Base-by-base conservation (phyloP, 192 early-diverging fungal species). In the Linnemannia elongata region DNA sequence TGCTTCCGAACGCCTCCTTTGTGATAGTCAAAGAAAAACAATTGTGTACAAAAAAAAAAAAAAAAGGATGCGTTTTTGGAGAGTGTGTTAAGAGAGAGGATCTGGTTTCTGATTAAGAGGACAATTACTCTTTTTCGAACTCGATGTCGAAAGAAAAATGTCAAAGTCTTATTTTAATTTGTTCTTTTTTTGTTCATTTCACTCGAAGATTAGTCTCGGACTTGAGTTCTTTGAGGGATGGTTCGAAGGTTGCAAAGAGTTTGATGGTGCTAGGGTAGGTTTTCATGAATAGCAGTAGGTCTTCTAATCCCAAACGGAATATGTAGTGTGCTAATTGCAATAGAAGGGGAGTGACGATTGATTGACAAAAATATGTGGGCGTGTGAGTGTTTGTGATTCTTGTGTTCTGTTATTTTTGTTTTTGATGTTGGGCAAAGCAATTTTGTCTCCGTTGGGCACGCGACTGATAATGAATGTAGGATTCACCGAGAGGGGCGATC, bases 271-370 rank as follows among this genome's bases (percentile, higher is more conserved):
- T 54, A 3, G 57, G 71, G 8, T 80, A 60, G 4, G 79, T 68
- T 38, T 74, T 80, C 57, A 80, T 80, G 33, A 80, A 80, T 18
- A 55, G 8, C 18, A 80, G 13, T 42, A 80, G 22, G 10, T 80
- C 79, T 22, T 80, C 79, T 33, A 80, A 30, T 47, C 79, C 79
- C 20, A 80, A 33, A 17, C 72, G 71, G 30, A 80, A 80, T 13
- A 74, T 39, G 49, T 80, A 80, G 57, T 74, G 55, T 66, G 79
- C 79, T 80, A 66, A 15, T 45, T 20, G 35, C 18, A 63, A 55
- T 1, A 1, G 30, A 69, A 39, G 1, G 20, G 30, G 13, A 69
- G 15, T 60, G 55, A 60, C 55, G n/a, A 60, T 24, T 18, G 55
- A 30, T 18, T 18, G 1, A 39, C n/a, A 39, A 18, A 22, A 27